Percentiles rank a stretch among this genome's conserved stretches.
These are phyloP conservation scores for Isatis tinctoria DNA, from an alignment of 345 rosid species.

Conservation along the genomic window DNA sequence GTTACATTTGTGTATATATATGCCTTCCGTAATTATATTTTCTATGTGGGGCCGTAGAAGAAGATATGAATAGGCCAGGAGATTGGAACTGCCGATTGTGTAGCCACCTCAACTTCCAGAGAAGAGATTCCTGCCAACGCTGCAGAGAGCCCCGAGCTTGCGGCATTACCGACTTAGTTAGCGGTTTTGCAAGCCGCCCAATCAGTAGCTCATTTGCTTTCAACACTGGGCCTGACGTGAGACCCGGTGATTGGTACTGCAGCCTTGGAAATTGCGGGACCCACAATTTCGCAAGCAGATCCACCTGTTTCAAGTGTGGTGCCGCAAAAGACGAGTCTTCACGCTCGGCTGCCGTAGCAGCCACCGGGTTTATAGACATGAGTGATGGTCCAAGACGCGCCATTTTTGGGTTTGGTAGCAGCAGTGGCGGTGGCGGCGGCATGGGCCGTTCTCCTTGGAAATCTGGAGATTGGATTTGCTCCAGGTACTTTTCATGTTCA, in stretches of 20 bases:
- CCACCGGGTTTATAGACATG: constrained; percentile 24
- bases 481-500: constrained; percentile 37
- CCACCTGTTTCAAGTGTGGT: constrained; percentile 69
- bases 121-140: constrained; percentile 80
- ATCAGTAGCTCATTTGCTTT: constrained; percentile 45
- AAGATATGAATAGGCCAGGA: constrained; percentile 87
- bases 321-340: constrained; percentile 45
- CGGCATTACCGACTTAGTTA: constrained; percentile 26
- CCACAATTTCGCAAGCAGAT: constrained; percentile 73
- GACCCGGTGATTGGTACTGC: constrained; percentile 90
- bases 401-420: constrained; percentile 36
- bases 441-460: constrained; percentile 65
- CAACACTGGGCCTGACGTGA: constrained; percentile 61
- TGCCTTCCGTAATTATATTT: not conserved
- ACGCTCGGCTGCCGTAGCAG: constrained; percentile 14
- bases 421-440: constrained; percentile 37
- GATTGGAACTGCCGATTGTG: constrained; percentile 94
- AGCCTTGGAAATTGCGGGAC: constrained; percentile 53
- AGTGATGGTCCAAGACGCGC: constrained; percentile 34
- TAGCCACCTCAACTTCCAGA: constrained; percentile 79
- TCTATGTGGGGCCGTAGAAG: not conserved
- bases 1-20: not conserved
- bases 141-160: constrained; percentile 50
- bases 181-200: constrained; percentile 41
- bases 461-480: constrained; percentile 82